Percentiles rank a stretch among this genome's conserved stretches.
Conservation (phyloP, 148 eudicot species). For the Selenicereus undatus region DNA sequence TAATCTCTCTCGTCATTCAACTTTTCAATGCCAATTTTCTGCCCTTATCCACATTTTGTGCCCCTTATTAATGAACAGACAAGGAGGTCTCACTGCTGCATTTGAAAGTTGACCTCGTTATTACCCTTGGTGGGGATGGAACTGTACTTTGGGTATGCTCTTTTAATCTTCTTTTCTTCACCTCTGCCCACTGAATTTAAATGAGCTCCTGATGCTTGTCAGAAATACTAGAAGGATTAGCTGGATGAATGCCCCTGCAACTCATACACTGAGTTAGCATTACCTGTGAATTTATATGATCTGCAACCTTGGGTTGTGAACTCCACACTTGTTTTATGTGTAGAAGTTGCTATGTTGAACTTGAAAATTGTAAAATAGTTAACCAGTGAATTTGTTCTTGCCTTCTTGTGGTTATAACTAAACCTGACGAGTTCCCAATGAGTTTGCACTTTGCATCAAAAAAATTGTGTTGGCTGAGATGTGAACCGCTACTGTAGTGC, state of each 20-base stretch:
- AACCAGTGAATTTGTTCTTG: background rate
- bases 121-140: constrained; percentile 99
- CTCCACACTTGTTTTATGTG: background rate
- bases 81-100: constrained; percentile 63
- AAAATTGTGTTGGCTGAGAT: background rate
- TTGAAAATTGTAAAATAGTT: background rate
- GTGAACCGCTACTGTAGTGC: background rate
- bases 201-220: background rate
- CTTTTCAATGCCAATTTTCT: background rate
- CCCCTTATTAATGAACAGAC: constrained; percentile 41
- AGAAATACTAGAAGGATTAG: background rate
- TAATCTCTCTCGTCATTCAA: background rate
- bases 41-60: background rate
- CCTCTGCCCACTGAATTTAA: background rate
- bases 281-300: background rate
- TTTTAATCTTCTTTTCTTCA: background rate
- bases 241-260: background rate
- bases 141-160: constrained; percentile 96
- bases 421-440: background rate
- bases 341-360: background rate
- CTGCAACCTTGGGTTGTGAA: background rate
- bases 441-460: background rate
- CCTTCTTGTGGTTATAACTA: background rate
- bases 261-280: background rate
- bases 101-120: constrained; percentile 81